Base-by-base conservation (phyloP, 192 early-diverging fungal genomes). In the Gamsiella multidivaricata region DNA sequence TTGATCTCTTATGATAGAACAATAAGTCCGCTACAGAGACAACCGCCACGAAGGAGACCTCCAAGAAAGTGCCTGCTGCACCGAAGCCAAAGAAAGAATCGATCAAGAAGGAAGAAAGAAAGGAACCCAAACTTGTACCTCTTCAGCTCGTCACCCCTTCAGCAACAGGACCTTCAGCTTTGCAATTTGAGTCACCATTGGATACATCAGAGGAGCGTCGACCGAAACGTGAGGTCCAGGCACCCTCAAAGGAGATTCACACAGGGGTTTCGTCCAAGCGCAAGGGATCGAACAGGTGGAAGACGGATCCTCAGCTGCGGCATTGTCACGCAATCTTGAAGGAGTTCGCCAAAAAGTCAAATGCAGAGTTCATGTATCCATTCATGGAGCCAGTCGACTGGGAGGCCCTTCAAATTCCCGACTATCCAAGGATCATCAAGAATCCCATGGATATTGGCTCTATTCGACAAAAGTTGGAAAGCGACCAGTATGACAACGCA, bases 371-470 rank as follows among this genome's bases (percentile, higher is more conserved):
- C 46, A 87, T 87, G 32, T 91, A 88, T 29, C 91, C 91, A 18
- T 95, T 95, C 59, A 71, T 91, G 49, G 83, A 86, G 54, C 96
- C 98, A 9, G 97, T 99, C 33, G 96, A 98, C 66, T 89, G 86
- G 22, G 87, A 94, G 18, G 87, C 86, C 3, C 84, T 97, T 61
- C 86, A 87, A 55, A 94, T 98, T 46, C 97, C 96, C 17, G 88
- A 90, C 58, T 99, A 99, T 83, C 87, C 88, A 29, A 82, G 81
- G 4, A 86, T 98, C 54, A 86, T 96, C 62, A 92, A 90, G 64
- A 26, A 85, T 31, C 93, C 94, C 1, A 96, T 95, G 92, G 94
- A 94, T 62, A 54, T 96, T 39, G 84, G 82, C 18, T 94, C 94
- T 1, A 87, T 94, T 20, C 57, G 76, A 37, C 62, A 76, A 32